These are phyloP conservation scores for Endotrypanum monterogeii DNA, from an alignment of 208 protist genomes.

Conservation along the genomic window DNA sequence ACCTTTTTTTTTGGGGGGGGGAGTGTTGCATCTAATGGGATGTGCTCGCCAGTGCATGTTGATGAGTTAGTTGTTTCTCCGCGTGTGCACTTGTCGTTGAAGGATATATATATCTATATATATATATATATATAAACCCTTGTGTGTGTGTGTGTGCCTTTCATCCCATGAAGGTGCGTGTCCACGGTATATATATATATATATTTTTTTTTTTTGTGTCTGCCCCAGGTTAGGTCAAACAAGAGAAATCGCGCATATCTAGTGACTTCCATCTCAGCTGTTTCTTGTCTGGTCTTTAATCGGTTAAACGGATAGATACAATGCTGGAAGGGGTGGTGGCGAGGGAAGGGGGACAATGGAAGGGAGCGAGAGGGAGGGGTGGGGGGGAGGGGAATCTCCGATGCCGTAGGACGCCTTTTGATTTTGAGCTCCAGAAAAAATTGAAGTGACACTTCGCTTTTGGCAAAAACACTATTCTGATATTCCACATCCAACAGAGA, in stretches of 20 bases:
- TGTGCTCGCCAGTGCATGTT: too few species aligned
- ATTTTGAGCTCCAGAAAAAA: neutral
- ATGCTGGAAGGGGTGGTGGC: neutral
- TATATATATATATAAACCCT: too few species aligned
- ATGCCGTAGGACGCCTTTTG: neutral
- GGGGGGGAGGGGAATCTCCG: neutral
- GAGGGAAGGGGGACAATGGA: neutral
- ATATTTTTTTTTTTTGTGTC: neutral
- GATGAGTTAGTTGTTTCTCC: too few species aligned
- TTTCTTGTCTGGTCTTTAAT: neutral
- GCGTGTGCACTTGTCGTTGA: too few species aligned
- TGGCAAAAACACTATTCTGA: neutral
- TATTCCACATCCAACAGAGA: neutral
- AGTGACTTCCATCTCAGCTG: neutral
- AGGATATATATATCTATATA: too few species aligned
- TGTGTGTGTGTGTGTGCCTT: too few species aligned
- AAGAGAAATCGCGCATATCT: neutral
- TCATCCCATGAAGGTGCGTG: too few species aligned
- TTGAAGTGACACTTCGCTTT: neutral
- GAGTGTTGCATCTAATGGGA: too few species aligned
- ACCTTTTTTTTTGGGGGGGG: too few species aligned
- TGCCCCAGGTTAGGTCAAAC: neutral
- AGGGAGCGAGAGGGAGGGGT: neutral
- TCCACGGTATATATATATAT: too few species aligned
- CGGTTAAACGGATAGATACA: neutral